Conservation (phyloP, 768 basidiomycete species). For the Leucosporidium creatinivorum region DNA sequence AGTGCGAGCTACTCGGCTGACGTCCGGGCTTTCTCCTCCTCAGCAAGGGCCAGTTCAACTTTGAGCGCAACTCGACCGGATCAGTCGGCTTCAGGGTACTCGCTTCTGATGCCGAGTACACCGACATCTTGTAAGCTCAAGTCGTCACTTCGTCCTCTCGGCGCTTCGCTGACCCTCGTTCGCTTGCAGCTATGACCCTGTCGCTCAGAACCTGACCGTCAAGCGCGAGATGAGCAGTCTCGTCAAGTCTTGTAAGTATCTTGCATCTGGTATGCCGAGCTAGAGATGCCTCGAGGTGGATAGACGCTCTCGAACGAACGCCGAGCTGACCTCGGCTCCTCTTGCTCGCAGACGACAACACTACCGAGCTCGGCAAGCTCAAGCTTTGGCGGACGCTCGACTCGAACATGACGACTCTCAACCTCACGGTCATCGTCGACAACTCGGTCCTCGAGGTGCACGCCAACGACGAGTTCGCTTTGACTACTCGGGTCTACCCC, state of each 20-base stretch:
- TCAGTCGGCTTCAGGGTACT: constrained; percentile 32
- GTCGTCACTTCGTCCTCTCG: neutral
- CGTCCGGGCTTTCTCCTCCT: no score
- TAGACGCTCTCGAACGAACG: neutral
- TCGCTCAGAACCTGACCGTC: constrained; percentile 24
- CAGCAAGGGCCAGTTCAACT: neutral
- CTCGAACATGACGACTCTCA: constrained; percentile 15
- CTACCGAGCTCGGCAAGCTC: constrained; percentile 32
- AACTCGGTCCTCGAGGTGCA: constrained; percentile 35
- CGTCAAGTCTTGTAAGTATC: constrained; percentile 27
- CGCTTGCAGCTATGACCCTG: constrained; percentile 15
- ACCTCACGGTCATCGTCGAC: constrained; percentile 35
- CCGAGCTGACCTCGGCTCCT: no score
- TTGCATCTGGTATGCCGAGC: neutral
- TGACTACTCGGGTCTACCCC: constrained; percentile 36
- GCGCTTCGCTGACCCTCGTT: no score
- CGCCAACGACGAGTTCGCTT: constrained; percentile 33
- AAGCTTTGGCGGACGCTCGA: constrained; percentile 23
- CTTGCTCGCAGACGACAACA: constrained; percentile 13
- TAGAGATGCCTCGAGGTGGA: no score
- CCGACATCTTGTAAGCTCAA: constrained; percentile 23
- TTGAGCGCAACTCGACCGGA: constrained; percentile 11
- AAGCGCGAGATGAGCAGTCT: constrained; percentile 16
- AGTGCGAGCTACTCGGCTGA: neutral
- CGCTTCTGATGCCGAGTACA: constrained; percentile 32